These are phyloP conservation scores for Talaromyces sp. DNA, from an alignment of 2,329 filamentous ascomycete species.

Conservation along the genomic window DNA sequence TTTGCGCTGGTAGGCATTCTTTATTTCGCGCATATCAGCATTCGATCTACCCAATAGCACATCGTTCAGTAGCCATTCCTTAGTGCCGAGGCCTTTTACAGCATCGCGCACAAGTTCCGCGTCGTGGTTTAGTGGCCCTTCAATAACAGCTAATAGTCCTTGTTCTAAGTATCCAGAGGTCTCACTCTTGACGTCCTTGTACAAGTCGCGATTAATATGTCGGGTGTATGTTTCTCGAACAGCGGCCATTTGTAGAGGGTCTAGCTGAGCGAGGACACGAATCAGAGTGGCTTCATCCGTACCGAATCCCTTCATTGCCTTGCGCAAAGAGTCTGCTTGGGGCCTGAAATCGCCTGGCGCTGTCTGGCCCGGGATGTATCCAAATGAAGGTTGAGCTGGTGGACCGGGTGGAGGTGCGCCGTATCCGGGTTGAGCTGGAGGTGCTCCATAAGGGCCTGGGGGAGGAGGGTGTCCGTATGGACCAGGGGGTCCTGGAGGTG, in stretches of 20 bases:
- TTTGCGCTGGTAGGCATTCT: slow-evolving; percentile 64
- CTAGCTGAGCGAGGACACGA: slow-evolving; percentile 62
- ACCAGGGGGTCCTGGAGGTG: slow-evolving; percentile 22
- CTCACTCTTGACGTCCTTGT: slow-evolving; percentile 72
- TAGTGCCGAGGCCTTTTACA: slow-evolving; percentile 76
- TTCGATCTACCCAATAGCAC: slow-evolving; percentile 77
- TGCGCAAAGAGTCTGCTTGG: slow-evolving; percentile 67
- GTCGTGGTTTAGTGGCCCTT: slow-evolving; percentile 75
- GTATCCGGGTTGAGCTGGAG: slow-evolving; percentile 22
- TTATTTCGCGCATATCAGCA: slow-evolving; percentile 83
- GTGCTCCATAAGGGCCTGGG: slow-evolving; percentile 25
- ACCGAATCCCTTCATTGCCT: slow-evolving; percentile 89
- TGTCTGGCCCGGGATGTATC: slow-evolving; percentile 67
- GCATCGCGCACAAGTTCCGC: slow-evolving; percentile 64
- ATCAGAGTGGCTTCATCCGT: slow-evolving; percentile 80
- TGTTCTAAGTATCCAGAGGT: slow-evolving; percentile 68
- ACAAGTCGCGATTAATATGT: slow-evolving; percentile 61
- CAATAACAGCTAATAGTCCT: slow-evolving; percentile 67
- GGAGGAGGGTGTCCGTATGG: slow-evolving; percentile 19
- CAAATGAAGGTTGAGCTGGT: slow-evolving; percentile 62
- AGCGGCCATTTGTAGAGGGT: slow-evolving; percentile 69
- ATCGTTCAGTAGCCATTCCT: slow-evolving; percentile 80
- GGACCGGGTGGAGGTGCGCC: slow-evolving; percentile 29
- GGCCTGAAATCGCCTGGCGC: slow-evolving; percentile 61
- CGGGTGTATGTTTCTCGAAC: slow-evolving; percentile 63